A percentile compares a stretch with the other conserved stretches of the same genome.
Evolutionary conservation across 2,329 filamentous ascomycete species (phyloP).

Genomic region (Cordyceps cicadae): DNA sequence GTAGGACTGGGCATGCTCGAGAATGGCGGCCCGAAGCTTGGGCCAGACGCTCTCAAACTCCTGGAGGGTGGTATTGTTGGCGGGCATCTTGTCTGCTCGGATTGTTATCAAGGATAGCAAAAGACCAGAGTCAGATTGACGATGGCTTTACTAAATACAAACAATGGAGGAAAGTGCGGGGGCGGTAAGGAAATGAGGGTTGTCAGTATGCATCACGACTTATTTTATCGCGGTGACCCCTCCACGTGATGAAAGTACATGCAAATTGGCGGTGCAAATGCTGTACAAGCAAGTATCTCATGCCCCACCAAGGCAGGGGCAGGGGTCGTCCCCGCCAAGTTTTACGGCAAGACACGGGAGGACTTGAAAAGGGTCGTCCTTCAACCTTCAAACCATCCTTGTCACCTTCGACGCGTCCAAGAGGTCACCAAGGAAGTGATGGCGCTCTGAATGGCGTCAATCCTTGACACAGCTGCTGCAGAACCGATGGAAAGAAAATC

Average conservation of each 20-base stretch:
- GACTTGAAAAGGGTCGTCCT: not conserved
- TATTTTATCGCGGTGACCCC: conserved; percentile 4
- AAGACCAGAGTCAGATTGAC: not conserved
- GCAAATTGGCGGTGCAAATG: not conserved
- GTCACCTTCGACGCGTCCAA: too few relatives aligned
- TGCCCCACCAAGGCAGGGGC: not conserved
- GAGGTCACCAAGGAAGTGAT: too few relatives aligned
- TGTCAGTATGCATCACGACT: not conserved
- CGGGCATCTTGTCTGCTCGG: conserved; percentile 18
- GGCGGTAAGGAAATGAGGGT: conserved; percentile 7
- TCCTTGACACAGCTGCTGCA: too few relatives aligned
- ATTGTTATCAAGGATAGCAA: not conserved
- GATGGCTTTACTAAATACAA: not conserved
- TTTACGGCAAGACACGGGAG: not conserved
- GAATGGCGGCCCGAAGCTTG: conserved; percentile 72
- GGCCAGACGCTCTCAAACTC: conserved; percentile 91
- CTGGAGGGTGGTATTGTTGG: conserved; percentile 66
- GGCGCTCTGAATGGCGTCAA: too few relatives aligned
- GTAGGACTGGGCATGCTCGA: conserved; percentile 71
- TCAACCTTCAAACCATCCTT: too few relatives aligned
- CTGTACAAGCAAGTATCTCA: not conserved
- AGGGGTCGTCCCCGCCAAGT: not conserved
- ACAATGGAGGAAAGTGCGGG: not conserved
- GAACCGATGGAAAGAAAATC: too few relatives aligned
- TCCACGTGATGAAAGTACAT: conserved; percentile 11